Base-by-base conservation (phyloP, 441 rosid genomes). In the Pelargonium citronellum region DNA sequence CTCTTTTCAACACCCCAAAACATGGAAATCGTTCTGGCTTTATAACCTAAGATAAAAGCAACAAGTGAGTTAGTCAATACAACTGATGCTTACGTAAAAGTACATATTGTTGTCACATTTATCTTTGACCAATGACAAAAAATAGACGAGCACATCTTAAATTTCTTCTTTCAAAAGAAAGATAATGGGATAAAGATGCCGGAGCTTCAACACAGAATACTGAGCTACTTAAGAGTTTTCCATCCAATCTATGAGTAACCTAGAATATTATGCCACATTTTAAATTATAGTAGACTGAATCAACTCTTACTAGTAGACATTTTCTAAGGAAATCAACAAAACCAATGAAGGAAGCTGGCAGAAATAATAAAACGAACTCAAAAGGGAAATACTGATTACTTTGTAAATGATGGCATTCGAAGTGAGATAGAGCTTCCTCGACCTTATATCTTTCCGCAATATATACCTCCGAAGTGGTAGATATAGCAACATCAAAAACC, bases 21-120 rank as follows among this genome's bases (percentile, higher is more conserved):
- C 87, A 89, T 9, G 95, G 95, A 78, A 87, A 84, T 65, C 84
- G 73, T 10, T 87, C 87, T 3, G 90, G 95, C 71, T 75, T 89
- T 0, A 81, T 79, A 37, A 83, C 90, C 95, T 89, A 72, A 69
- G 64, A 70, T 69, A 16, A 76, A 66, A n/a, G 16, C 5, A 71
- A 73, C 24, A 47, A 47, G 63, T 70, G 13, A 39, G 62, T 61
- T 37, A 67, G 44, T 58, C 49, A 34, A 60, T 44, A 43, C 24
- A 74, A 47, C 53, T 2, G 66, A 27, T 34, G 53, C 53, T 47
- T 47, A 4, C 4, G 5, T 47, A n/a, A 47, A 12, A 47, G 15
- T 10, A n/a, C 15, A 47, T 9, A 47, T 47, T n/a, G 15, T n/a
- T 9, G 53, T 47, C 53, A 34, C 39, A 34, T 34, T 34, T 34